Evolutionary conservation across 225 moss, liverwort and hornwort genomes (phyloP).

Genomic region (Thuidium tamariscinum): DNA sequence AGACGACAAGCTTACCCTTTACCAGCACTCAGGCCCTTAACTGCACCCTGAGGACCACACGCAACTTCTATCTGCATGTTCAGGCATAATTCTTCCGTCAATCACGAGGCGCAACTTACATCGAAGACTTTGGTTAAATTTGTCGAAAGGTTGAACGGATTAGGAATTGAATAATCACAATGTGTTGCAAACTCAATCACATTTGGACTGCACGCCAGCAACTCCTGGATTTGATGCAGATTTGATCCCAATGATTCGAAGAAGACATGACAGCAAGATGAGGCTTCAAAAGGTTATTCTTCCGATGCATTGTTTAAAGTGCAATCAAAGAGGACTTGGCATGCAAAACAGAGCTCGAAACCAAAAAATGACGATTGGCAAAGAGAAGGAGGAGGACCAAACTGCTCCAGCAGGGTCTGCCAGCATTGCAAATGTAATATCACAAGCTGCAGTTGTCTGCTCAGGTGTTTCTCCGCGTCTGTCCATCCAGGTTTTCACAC

Average conservation of each 20-base stretch:
- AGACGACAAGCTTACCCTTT: slow-evolving; percentile 54
- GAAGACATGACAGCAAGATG: not conserved
- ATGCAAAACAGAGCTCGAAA: not conserved
- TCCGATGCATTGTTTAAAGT: not conserved
- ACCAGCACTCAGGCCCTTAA: slow-evolving; percentile 70
- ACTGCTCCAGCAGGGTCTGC: slow-evolving; percentile 89
- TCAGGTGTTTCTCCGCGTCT: slow-evolving; percentile 65
- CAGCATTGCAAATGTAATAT: slow-evolving; percentile 88
- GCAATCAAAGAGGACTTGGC: not conserved
- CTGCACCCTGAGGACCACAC: slow-evolving; percentile 62
- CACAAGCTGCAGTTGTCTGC: slow-evolving; percentile 67
- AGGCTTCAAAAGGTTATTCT: not conserved
- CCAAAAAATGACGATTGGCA: not conserved
- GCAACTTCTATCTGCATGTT: slow-evolving; percentile 72
- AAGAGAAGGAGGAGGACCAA: slow-evolving; percentile 20
- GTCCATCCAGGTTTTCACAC: not conserved
- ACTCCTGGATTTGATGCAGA: not conserved
- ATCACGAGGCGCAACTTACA: not conserved
- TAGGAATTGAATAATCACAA: not conserved
- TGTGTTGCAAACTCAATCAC: not conserved
- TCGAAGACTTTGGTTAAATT: not conserved
- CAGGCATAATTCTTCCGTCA: not conserved
- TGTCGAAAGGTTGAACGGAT: not conserved
- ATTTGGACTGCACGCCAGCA: not conserved
- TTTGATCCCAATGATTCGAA: not conserved